Evolutionary conservation across 352 stramenopile species (phyloP).

Genomic region (Phytopythium chamaehyphon): DNA sequence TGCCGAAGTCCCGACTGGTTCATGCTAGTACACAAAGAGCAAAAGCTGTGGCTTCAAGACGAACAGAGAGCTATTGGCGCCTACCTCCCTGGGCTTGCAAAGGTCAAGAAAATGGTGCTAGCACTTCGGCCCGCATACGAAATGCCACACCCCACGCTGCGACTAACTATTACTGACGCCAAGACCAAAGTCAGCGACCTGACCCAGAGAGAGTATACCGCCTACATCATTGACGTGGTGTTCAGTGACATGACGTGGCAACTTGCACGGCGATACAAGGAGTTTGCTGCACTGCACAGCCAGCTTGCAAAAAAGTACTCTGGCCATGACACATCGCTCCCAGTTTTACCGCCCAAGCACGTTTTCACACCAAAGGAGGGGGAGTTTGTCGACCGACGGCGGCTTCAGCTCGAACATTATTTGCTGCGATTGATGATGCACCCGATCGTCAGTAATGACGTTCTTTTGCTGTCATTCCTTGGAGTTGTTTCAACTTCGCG

Average conservation of each 20-base stretch:
- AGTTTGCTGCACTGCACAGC: slow-evolving; percentile 42
- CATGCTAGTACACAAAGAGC: slow-evolving; percentile 30
- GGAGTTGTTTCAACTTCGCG: slow-evolving; percentile 67
- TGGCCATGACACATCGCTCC: slow-evolving; percentile 14
- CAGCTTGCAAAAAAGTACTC: slow-evolving; percentile 42
- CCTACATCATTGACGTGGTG: slow-evolving; percentile 62
- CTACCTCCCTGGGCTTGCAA: slow-evolving; percentile 29
- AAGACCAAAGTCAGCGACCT: slow-evolving; percentile 80
- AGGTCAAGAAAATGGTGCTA: slow-evolving; percentile 23
- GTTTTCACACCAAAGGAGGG: slow-evolving; percentile 65
- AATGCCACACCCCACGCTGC: slow-evolving; percentile 63
- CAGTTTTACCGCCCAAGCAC: slow-evolving; percentile 55
- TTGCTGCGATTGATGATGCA: slow-evolving; percentile 46
- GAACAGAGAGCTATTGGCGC: slow-evolving; percentile 39
- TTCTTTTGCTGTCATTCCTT: slow-evolving; percentile 73
- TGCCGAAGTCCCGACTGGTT: slow-evolving; percentile 43
- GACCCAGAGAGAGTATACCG: slow-evolving; percentile 62
- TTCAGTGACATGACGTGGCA: slow-evolving; percentile 75
- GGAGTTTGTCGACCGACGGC: slow-evolving; percentile 54
- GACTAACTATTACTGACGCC: slow-evolving; percentile 55
- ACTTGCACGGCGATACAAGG: slow-evolving; percentile 60
- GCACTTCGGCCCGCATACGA: slow-evolving; percentile 31
- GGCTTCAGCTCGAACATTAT: slow-evolving; percentile 68
- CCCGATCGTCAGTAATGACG: slow-evolving; percentile 43
- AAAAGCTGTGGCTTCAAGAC: slow-evolving; percentile 48